Evolutionary conservation across 495 filamentous ascomycete species (phyloP).

Genomic region (Podospora conica): DNA sequence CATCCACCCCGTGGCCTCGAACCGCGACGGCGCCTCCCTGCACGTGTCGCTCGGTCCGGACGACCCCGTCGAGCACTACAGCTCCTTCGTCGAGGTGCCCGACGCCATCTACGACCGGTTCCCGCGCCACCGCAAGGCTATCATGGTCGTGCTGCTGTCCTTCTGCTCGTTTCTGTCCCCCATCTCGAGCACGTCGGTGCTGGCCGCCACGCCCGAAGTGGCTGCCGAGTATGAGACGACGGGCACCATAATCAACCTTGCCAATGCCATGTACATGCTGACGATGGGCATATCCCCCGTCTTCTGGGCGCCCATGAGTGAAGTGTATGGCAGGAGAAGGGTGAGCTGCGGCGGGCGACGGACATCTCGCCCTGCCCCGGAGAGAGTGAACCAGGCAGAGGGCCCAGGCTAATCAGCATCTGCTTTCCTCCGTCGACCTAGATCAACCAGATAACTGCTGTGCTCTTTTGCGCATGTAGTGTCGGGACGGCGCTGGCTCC

Average conservation of each 20-base stretch:
- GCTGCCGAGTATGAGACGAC: constrained; percentile 55
- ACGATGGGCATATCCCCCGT: constrained; percentile 64
- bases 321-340: constrained; percentile 43
- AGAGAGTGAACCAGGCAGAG: neutral
- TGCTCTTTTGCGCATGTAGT: constrained; percentile 57
- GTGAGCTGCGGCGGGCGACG: neutral
- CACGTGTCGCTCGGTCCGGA: constrained; percentile 31
- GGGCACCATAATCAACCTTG: constrained; percentile 59
- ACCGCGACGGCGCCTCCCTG: neutral
- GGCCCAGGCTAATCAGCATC: neutral
- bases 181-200: constrained; percentile 60
- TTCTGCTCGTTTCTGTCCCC: constrained; percentile 65
- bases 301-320: constrained; percentile 62
- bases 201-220: constrained; percentile 65
- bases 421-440: constrained; percentile 20
- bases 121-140: constrained; percentile 47
- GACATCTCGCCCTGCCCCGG: too few species aligned
- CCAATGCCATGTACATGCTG: constrained; percentile 62
- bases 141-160: constrained; percentile 58
- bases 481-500: constrained; percentile 62
- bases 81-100: constrained; percentile 36
- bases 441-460: constrained; percentile 49
- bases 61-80: constrained; percentile 33
- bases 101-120: constrained; percentile 50
- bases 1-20: neutral